These are phyloP conservation scores for Penicillium dipodomyicola DNA, from an alignment of 495 filamentous ascomycete species.

Conservation along the genomic window DNA sequence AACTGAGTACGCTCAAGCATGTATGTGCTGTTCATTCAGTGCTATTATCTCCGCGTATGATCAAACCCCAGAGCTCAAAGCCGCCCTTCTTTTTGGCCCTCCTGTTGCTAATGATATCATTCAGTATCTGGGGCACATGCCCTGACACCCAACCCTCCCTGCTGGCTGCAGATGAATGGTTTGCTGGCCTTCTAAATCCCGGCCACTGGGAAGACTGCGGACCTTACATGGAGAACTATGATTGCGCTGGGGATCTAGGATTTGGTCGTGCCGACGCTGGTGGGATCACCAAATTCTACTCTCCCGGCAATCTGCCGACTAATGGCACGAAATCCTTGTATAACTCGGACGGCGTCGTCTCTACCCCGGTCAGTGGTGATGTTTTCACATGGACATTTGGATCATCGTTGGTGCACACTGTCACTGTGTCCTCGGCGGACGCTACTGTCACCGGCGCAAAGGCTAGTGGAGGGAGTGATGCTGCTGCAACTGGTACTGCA, in stretches of 20 bases:
- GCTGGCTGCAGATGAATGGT: constrained; percentile 13
- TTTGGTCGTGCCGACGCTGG: constrained; percentile 12
- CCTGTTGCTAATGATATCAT: not conserved
- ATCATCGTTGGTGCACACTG: not conserved
- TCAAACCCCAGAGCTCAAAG: not conserved
- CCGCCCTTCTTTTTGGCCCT: not conserved
- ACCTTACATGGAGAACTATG: constrained; percentile 7
- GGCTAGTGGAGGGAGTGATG: not conserved
- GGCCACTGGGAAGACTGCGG: constrained; percentile 17
- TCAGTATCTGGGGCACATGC: constrained; percentile 23
- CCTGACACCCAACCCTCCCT: constrained; percentile 19
- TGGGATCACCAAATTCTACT: constrained; percentile 13
- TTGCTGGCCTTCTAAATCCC: not conserved
- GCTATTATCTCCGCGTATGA: constrained; percentile 23
- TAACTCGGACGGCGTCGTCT: constrained; percentile 14
- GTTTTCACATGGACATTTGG: constrained; percentile 22
- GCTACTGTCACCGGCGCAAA: not conserved
- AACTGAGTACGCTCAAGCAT: constrained; percentile 11
- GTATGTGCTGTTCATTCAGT: constrained; percentile 25
- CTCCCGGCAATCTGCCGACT: constrained; percentile 8
- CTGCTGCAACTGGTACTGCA: not conserved
- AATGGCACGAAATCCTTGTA: constrained; percentile 20
- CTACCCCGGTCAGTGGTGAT: constrained; percentile 16
- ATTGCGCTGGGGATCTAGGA: constrained; percentile 16
- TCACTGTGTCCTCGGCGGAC: constrained; percentile 13